Percentiles rank a stretch among this genome's conserved stretches.
phyloP scores from a whole-genome alignment of 2,329 filamentous ascomycete genomes.

The Paraphaeosphaeria minitans region DNA sequence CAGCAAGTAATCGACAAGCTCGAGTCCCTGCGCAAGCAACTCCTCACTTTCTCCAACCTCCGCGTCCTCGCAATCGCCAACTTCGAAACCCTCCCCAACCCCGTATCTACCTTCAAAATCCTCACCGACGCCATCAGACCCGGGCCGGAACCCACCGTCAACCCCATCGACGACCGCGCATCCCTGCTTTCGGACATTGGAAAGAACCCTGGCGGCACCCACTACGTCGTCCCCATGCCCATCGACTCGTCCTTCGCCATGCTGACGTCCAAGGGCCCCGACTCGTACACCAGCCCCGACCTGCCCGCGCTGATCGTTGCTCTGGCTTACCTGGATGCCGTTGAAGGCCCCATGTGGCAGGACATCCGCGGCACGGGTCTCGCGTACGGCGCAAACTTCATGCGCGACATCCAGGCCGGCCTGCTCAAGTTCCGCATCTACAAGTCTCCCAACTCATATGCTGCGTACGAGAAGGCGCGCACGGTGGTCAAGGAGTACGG shows the following conservation, averaged over 20 bases:
- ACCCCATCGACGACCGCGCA: slow-evolving; percentile 72
- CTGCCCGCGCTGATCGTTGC: slow-evolving; percentile 87
- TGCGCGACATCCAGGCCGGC: slow-evolving; percentile 77
- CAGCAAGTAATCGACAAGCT: slow-evolving; percentile 77
- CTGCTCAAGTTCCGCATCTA: slow-evolving; percentile 85
- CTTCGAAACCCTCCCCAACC: slow-evolving; percentile 72
- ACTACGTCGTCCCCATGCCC: slow-evolving; percentile 85
- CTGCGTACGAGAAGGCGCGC: slow-evolving; percentile 79
- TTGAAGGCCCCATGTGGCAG: slow-evolving; percentile 93
- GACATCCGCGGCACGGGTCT: slow-evolving; percentile 91
- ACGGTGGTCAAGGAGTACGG: slow-evolving; percentile 76
- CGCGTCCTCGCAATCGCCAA: slow-evolving; percentile 85
- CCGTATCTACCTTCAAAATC: slow-evolving; percentile 78
- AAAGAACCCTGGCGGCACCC: slow-evolving; percentile 72
- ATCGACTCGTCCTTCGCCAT: slow-evolving; percentile 91
- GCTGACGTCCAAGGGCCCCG: slow-evolving; percentile 74
- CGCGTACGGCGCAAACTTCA: slow-evolving; percentile 85
- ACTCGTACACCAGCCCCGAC: slow-evolving; percentile 74
- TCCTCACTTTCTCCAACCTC: slow-evolving; percentile 86
- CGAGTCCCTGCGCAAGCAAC: slow-evolving; percentile 72
- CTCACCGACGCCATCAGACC: slow-evolving; percentile 57
- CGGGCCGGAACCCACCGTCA: slow-evolving; percentile 60
- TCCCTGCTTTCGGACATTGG: slow-evolving; percentile 78
- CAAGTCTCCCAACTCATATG: slow-evolving; percentile 85
- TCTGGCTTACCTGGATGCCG: slow-evolving; percentile 86